These are phyloP conservation scores for Magnaporthales sp. DNA, from an alignment of 2,329 filamentous ascomycete genomes.

Conservation along the genomic window DNA sequence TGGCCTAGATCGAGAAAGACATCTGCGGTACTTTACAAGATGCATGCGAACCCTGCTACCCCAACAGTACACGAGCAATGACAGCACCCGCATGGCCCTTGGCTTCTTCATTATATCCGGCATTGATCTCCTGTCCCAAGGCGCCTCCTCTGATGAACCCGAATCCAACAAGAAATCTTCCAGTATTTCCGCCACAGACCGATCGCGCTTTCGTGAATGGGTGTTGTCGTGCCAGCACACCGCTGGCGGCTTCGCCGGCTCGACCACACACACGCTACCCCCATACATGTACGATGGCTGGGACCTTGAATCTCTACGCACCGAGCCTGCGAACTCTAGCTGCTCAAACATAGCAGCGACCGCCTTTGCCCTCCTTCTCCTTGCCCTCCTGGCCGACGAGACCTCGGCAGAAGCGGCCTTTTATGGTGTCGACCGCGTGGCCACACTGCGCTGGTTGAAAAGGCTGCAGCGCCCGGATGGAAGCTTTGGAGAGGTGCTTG, in stretches of 20 bases:
- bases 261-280: slow-evolving; percentile 56
- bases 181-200: slow-evolving; percentile 37
- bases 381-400: slow-evolving; percentile 44
- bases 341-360: slow-evolving; percentile 75
- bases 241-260: slow-evolving; percentile 80
- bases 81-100: slow-evolving; percentile 83
- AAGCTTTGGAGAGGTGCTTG: slow-evolving; percentile 80
- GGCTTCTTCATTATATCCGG: slow-evolving; percentile 85
- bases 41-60: slow-evolving; percentile 79
- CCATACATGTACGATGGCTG: slow-evolving; percentile 16
- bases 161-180: slow-evolving; percentile 6
- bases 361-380: slow-evolving; percentile 72
- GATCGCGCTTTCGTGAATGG: slow-evolving; percentile 54
- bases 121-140: slow-evolving; percentile 66
- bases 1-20: slow-evolving; percentile 50
- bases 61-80: slow-evolving; percentile 73
- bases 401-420: slow-evolving; percentile 35
- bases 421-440: slow-evolving; percentile 54
- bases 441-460: slow-evolving; percentile 66
- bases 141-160: slow-evolving; percentile 31
- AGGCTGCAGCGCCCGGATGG: slow-evolving; percentile 74
- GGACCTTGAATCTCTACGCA: slow-evolving; percentile 30
- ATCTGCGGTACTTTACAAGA: slow-evolving; percentile 88
- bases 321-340: slow-evolving; percentile 30
- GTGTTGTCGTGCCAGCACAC: slow-evolving; percentile 81